A percentile compares a stretch with the other conserved stretches of the same genome.
phyloP scores from a whole-genome alignment of 139 green algal species.

The Picochlorum sp. region DNA sequence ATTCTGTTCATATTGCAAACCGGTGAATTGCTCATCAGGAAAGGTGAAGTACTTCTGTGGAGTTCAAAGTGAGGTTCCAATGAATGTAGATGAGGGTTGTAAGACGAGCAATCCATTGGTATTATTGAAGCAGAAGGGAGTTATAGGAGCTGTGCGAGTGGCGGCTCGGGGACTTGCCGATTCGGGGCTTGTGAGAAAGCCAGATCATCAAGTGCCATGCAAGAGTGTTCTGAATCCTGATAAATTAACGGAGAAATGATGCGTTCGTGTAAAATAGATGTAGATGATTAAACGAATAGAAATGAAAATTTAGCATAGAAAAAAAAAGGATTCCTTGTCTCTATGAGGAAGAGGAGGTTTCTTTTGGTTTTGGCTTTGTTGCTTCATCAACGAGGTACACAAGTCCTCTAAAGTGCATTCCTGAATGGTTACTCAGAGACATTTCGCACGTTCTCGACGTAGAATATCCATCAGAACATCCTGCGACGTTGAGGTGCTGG shows the following conservation, averaged over 20 bases:
- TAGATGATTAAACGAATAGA: too few species aligned
- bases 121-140: slow-evolving; percentile 34
- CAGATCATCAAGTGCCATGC: background rate
- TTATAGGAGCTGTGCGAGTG: slow-evolving; percentile 42
- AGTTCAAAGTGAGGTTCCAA: slow-evolving; percentile 31
- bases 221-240: too few species aligned
- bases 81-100: background rate
- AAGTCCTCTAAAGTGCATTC: slow-evolving; percentile 86
- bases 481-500: slow-evolving; percentile 26
- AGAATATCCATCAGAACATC: slow-evolving; percentile 86
- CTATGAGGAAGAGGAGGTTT: slow-evolving; percentile 1
- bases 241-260: too few species aligned
- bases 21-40: slow-evolving; percentile 33
- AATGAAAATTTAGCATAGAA: background rate
- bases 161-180: slow-evolving; percentile 27
- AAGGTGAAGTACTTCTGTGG: slow-evolving; percentile 51
- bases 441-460: slow-evolving; percentile 93
- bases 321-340: slow-evolving; percentile 4
- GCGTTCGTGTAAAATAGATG: too few species aligned
- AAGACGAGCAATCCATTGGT: background rate
- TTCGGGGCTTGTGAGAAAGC: slow-evolving; percentile 14
- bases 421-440: slow-evolving; percentile 78
- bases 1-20: slow-evolving; percentile 51
- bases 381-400: slow-evolving; percentile 80
- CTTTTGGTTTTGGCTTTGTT: slow-evolving; percentile 50